Evolutionary conservation across 2,329 filamentous ascomycete species (phyloP).

Genomic region (Apiospora rasikravindrae): DNA sequence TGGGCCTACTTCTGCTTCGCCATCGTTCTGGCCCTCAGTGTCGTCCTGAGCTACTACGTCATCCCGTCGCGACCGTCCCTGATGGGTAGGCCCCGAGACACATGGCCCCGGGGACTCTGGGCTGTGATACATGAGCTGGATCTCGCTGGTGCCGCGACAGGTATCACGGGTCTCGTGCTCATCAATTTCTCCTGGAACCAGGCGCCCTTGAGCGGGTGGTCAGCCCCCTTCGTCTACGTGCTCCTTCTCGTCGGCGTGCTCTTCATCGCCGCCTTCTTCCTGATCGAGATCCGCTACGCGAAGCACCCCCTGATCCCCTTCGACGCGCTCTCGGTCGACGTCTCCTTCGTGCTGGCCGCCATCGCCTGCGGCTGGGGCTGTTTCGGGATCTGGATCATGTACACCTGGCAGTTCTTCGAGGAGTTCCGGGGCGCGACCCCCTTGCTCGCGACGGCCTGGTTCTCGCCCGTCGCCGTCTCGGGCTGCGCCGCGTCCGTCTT

Average conservation of each 20-base stretch:
- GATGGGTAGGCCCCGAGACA: not conserved
- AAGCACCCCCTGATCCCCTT: conserved; percentile 63
- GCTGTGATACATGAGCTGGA: conserved; percentile 33
- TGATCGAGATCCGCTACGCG: conserved; percentile 52
- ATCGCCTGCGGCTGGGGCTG: conserved; percentile 59
- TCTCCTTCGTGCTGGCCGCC: conserved; percentile 60
- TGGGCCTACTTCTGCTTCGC: conserved; percentile 38
- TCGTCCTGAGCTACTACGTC: conserved; percentile 28
- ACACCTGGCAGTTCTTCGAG: conserved; percentile 56
- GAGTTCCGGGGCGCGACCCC: conserved; percentile 42
- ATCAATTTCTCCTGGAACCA: conserved; percentile 68
- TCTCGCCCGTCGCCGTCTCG: conserved; percentile 33
- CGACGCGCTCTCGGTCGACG: conserved; percentile 51
- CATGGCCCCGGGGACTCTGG: conserved; percentile 15
- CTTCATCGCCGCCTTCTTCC: conserved; percentile 55
- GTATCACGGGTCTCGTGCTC: conserved; percentile 56
- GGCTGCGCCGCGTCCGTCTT: conserved; percentile 40
- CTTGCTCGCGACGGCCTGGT: conserved; percentile 40
- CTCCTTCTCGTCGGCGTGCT: conserved; percentile 57
- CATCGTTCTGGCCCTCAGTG: conserved; percentile 34
- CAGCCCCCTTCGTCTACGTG: conserved; percentile 53
- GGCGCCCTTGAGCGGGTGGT: conserved; percentile 58
- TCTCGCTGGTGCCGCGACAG: conserved; percentile 36
- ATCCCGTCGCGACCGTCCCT: conserved; percentile 26
- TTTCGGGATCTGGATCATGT: conserved; percentile 61